A percentile compares a stretch with the other conserved stretches of the same genome.
Conservation (phyloP, 345 rosid genomes). For the Mercurialis annua region DNA sequence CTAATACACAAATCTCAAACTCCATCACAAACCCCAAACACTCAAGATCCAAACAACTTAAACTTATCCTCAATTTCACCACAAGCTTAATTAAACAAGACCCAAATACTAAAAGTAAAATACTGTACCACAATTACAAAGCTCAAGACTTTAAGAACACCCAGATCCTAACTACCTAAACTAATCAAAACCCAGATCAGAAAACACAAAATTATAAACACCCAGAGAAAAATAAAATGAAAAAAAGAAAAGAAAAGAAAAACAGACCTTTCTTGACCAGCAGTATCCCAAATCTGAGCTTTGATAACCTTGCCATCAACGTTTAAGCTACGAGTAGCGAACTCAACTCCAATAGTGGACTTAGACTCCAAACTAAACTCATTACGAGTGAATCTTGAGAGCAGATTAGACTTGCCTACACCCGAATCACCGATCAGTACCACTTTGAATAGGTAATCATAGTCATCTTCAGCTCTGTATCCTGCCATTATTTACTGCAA, state of each 20-base stretch:
- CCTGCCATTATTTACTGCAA: slow-evolving; percentile 56
- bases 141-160: slow-evolving; percentile 7
- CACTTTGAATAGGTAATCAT: slow-evolving; percentile 88
- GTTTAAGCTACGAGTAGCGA: slow-evolving; percentile 89
- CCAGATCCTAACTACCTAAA: slow-evolving; percentile 11
- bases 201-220: slow-evolving; percentile 10
- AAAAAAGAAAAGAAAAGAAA: not conserved
- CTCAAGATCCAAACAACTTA: not conserved
- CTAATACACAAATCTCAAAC: not conserved
- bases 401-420: slow-evolving; percentile 90
- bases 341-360: slow-evolving; percentile 92
- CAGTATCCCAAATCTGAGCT: slow-evolving; percentile 99
- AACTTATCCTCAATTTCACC: not conserved
- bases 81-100: not conserved
- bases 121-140: not conserved
- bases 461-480: slow-evolving; percentile 90
- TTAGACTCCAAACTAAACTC: slow-evolving; percentile 94
- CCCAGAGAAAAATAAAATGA: not conserved
- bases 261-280: slow-evolving; percentile 84
- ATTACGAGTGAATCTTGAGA: slow-evolving; percentile 85
- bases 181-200: slow-evolving; percentile 8
- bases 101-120: slow-evolving; percentile 21
- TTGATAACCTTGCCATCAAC: slow-evolving; percentile 81
- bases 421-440: slow-evolving; percentile 93
- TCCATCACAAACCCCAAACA: not conserved